Evolutionary conservation across 495 filamentous ascomycete genomes (phyloP).

Genomic region (Aspergillus incahuasiensis): DNA sequence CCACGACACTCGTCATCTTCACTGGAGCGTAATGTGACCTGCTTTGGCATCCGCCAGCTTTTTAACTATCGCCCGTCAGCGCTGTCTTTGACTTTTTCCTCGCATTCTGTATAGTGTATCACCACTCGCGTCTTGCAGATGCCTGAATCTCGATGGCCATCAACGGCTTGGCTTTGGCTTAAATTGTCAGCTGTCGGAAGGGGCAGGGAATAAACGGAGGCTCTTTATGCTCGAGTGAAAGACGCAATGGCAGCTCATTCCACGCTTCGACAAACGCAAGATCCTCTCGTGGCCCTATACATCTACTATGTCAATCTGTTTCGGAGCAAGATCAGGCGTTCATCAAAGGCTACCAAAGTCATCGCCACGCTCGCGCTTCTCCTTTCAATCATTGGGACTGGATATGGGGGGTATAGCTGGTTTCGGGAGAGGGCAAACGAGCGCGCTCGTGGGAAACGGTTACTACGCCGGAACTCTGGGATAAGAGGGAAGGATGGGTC

Average conservation of each 20-base stretch:
- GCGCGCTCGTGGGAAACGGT: slow-evolving; percentile 67
- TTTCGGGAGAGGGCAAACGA: slow-evolving; percentile 67
- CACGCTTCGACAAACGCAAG: slow-evolving; percentile 72
- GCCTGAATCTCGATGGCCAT: slow-evolving; percentile 16
- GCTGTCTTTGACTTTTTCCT: not conserved
- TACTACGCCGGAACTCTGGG: slow-evolving; percentile 88
- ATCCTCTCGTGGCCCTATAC: slow-evolving; percentile 65
- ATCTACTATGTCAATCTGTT: slow-evolving; percentile 61
- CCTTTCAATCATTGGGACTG: slow-evolving; percentile 68
- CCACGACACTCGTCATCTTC: slow-evolving; percentile 4
- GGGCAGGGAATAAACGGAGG: slow-evolving; percentile 2
- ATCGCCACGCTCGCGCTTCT: slow-evolving; percentile 69
- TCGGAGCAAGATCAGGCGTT: slow-evolving; percentile 53
- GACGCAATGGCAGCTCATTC: slow-evolving; percentile 77
- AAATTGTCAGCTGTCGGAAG: slow-evolving; percentile 17
- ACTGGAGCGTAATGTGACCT: slow-evolving; percentile 18
- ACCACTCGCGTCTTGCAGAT: slow-evolving; percentile 3
- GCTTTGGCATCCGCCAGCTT: not conserved
- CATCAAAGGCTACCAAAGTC: slow-evolving; percentile 64
- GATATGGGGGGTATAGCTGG: slow-evolving; percentile 71
- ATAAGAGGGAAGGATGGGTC: slow-evolving; percentile 90
- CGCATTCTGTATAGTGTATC: not conserved
- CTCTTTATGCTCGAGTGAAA: not conserved
- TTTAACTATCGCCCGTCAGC: not conserved
- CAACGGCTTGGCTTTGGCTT: slow-evolving; percentile 14